Evolutionary conservation across 768 basidiomycete species (phyloP).

Genomic region (Terana coerulea): DNA sequence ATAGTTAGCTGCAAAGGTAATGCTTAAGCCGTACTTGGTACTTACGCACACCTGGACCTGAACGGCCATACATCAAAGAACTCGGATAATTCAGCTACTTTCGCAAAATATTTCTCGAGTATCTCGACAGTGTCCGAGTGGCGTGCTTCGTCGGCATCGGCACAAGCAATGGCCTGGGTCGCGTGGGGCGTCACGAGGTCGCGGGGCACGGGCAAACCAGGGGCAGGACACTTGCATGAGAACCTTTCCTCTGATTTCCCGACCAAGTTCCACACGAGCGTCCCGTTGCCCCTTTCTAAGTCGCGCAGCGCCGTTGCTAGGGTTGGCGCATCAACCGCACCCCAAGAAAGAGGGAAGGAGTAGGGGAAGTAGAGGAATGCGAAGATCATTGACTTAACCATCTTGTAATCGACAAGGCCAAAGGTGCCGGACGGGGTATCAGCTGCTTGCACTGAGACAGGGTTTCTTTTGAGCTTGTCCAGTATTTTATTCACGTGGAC

Average conservation of each 20-base stretch:
- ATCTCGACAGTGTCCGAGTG: background rate
- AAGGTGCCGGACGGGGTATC: background rate
- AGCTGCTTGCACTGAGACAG: background rate
- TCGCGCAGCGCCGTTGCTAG: constrained; percentile 3
- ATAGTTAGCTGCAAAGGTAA: too few species aligned
- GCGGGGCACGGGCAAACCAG: too few species aligned
- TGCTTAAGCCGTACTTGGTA: background rate
- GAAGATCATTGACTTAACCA: background rate
- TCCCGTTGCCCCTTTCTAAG: constrained; percentile 5
- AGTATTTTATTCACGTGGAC: constrained; percentile 11
- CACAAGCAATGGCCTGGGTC: background rate
- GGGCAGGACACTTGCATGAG: constrained; percentile 3
- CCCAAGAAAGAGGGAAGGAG: too few species aligned
- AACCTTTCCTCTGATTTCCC: background rate
- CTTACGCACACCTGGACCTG: background rate
- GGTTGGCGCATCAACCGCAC: too few species aligned
- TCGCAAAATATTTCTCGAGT: background rate
- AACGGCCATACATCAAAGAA: background rate
- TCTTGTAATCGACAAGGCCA: constrained; percentile 8
- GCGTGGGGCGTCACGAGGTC: background rate
- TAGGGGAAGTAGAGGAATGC: constrained; percentile 7
- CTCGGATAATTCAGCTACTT: background rate
- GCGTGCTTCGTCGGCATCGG: background rate
- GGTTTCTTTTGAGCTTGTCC: background rate
- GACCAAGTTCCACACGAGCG: background rate